phyloP scores from a whole-genome alignment of 2,329 filamentous ascomycete species.

The Phyllosticta citribraziliensis region DNA sequence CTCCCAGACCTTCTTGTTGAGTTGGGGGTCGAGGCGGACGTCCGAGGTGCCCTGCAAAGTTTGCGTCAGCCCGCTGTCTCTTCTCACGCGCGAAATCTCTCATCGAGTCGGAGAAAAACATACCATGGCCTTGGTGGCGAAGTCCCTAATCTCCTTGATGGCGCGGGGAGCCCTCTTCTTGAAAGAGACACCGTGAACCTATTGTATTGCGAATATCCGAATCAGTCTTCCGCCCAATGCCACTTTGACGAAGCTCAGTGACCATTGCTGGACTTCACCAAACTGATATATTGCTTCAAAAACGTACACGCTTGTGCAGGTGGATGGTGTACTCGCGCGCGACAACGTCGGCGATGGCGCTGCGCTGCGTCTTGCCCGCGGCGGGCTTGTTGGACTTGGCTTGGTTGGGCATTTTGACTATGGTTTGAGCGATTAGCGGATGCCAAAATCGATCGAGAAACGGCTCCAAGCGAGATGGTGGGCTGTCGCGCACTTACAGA shows the following conservation, averaged over 20 bases:
- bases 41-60: slow-evolving; percentile 76
- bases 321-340: slow-evolving; percentile 99
- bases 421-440: background rate
- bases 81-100: too few species aligned
- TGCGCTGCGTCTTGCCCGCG: slow-evolving; percentile 61
- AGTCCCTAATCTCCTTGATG: slow-evolving; percentile 99
- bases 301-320: slow-evolving; percentile 97
- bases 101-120: slow-evolving; percentile 29
- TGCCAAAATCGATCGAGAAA: background rate
- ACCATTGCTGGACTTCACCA: slow-evolving; percentile 59
- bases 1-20: slow-evolving; percentile 99
- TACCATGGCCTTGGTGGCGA: slow-evolving; percentile 95
- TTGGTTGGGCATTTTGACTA: slow-evolving; percentile 31
- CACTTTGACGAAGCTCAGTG: slow-evolving; percentile 19
- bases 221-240: slow-evolving; percentile 63
- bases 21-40: slow-evolving; percentile 93
- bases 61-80: background rate
- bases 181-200: slow-evolving; percentile 97
- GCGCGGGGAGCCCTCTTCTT: slow-evolving; percentile 98
- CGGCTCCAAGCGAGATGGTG: background rate
- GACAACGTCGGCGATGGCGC: slow-evolving; percentile 98
- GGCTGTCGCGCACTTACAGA: background rate
- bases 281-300: slow-evolving; percentile 43
- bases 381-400: slow-evolving; percentile 47
- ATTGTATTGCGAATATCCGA: slow-evolving; percentile 28